Evolutionary conservation across 345 rosid genomes (phyloP), one percentile per base, ranked within the genome.

Genomic region (Streptanthus diversifolius): DNA sequence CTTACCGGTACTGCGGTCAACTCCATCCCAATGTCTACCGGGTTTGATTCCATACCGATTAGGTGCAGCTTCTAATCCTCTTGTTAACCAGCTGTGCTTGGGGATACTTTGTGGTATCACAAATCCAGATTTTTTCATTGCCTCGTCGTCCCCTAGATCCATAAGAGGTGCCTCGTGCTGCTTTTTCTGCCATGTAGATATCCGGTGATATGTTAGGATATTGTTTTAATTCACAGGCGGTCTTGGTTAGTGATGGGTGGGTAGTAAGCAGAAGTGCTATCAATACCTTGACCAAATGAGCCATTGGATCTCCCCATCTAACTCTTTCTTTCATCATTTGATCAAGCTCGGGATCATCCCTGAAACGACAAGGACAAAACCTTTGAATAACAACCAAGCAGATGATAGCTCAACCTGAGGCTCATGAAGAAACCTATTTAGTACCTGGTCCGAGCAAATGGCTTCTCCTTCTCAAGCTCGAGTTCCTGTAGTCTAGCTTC

Each of bases 11-110:
- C 99, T 95, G 43, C 95, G 95, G 71, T 91, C 96, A 5, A 95
- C 93, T 3, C 98, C 98, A 82, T 95, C 99, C 99, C 99, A 95
- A 53, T 91, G 99, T 70, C 98, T 85, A 75, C 99, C 99, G 3
- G 99, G 96, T 80, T 72, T 86, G 52, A 95, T 90, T 35, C 95
- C 93, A 64, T 95, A 91, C 47, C 91, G 83, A 75, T 95, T 95
- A 10, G 93, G 81, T 51, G 95, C 89, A 44, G 96, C 89, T 27
- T 88, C 92, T 52, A 88, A 52, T 21, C 93, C 85, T 83, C 99
- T 83, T 69, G 81, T 84, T 39, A 91, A 35, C 98, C 96, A 95
- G 82, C 97, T 90, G 70, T 90, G 95, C 67, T 65, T 81, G 7
- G 98, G 99, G 41, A 86, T 77, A 24, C 77, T 88, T 58, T 95